Evolutionary conservation across 805 yeast genomes (phyloP), one percentile per base, ranked within the genome.

Genomic region (Cyberlindnera americana): DNA sequence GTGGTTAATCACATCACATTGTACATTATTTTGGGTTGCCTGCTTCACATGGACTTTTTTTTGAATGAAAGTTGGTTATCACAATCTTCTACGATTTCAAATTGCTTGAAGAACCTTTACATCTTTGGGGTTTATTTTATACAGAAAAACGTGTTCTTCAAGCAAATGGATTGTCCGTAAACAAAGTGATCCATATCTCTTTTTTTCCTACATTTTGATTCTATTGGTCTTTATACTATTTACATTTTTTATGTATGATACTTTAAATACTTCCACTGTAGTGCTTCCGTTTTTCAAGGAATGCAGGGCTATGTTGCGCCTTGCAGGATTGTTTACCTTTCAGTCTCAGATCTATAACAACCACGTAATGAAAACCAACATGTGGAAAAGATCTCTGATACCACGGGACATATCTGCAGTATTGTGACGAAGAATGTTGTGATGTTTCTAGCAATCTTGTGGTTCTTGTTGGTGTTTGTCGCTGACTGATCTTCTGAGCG

Each of bases 191-290:
- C n/a, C n/a, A n/a, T n/a, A n/a, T n/a, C n/a, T n/a, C 33, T 28
- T 19, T n/a, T 28, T 31, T 30, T n/a, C 10, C 17, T 16, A 19
- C 19, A 16, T 22, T 27, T 35, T 23, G 32, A 28, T 35, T 35
- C 38, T 28, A 27, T 21, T 15, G 38, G 38, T 27, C 38, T 35
- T 16, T 35, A 27, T 19, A 35, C 27, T 35, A 13, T 25, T 28
- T 24, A 18, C 17, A 19, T 18, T 23, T 14, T 24, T 19, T 22
- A 33, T 33, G 37, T 33, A 26, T 33, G 37, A 33, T 33, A 33
- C 24, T 33, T 33, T 25, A 33, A 31, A 21, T n/a, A n/a, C n/a
- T 30, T 28, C 16, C 19, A 10, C 17, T 19, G 15, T 6, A 12
- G 11, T 19, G 33, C n/a, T n/a, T n/a, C n/a, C n/a, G n/a, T n/a